phyloP scores from a whole-genome alignment of 352 stramenopile species.

The Phytophthora nicotianae region DNA sequence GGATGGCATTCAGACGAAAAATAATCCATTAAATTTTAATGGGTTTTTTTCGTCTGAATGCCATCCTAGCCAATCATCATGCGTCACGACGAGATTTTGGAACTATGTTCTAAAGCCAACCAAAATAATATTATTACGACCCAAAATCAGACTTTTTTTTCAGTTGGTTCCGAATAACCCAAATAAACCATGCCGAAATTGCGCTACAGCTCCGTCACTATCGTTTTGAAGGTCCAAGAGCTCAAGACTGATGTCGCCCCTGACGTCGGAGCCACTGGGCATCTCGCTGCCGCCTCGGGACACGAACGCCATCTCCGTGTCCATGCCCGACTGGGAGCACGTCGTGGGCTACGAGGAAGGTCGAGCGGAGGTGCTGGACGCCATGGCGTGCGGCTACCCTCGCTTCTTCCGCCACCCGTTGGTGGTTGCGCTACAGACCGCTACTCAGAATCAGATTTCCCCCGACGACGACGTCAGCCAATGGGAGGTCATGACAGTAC shows the following conservation, averaged over 20 bases:
- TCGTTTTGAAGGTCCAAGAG: constrained; percentile 1
- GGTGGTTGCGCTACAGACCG: constrained; percentile 68
- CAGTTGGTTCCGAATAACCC: too few species aligned
- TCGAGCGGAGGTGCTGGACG: constrained; percentile 57
- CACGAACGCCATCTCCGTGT: constrained; percentile 81
- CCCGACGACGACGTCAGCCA: constrained; percentile 8
- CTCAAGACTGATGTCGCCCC: constrained; percentile 9
- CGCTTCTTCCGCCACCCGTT: constrained; percentile 93
- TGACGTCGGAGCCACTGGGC: constrained; percentile 60
- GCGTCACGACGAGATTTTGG: too few species aligned
- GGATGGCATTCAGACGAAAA: too few species aligned
- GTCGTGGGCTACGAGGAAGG: constrained; percentile 93
- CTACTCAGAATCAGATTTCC: constrained; percentile 35
- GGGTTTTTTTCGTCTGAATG: too few species aligned
- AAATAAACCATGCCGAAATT: too few species aligned
- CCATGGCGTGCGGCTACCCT: constrained; percentile 91
- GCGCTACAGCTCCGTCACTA: background rate
- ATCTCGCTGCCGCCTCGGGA: constrained; percentile 73
- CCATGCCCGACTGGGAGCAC: constrained; percentile 80
- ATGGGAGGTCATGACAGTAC: constrained; percentile 55
- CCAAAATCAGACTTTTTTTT: too few species aligned
- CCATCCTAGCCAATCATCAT: too few species aligned
- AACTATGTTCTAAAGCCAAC: too few species aligned
- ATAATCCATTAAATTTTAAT: too few species aligned
- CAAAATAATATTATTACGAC: too few species aligned